Conservation (phyloP, 2,329 filamentous ascomycete genomes). For the Talaromyces sp. region DNA sequence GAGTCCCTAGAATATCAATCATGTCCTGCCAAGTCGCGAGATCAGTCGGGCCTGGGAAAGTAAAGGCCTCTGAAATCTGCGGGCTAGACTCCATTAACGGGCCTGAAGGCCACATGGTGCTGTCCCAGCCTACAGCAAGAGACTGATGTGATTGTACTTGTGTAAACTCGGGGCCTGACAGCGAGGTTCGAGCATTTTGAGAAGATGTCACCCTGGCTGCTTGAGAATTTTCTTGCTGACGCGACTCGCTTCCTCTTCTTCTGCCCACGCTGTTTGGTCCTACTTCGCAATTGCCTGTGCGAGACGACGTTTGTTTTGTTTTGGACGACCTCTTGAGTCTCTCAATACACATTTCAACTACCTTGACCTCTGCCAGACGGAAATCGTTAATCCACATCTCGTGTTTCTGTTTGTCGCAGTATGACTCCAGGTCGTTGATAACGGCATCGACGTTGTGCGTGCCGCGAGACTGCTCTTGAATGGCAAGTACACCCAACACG, state of each 20-base stretch:
- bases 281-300: no score
- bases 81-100: neutral
- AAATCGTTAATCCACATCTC: constrained; percentile 42
- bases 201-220: no score
- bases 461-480: constrained; percentile 15
- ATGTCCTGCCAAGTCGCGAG: constrained; percentile 1
- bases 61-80: neutral
- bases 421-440: constrained; percentile 37
- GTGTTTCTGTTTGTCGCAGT: constrained; percentile 39
- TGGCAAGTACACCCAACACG: constrained; percentile 34
- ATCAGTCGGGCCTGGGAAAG: constrained; percentile 2
- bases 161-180: neutral
- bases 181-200: neutral
- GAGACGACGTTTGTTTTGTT: no score
- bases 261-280: no score
- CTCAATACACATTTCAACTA: constrained; percentile 40
- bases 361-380: constrained; percentile 39
- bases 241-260: no score
- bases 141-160: neutral
- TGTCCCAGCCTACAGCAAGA: neutral
- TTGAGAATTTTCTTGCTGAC: no score
- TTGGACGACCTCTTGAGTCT: no score
- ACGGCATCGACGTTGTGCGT: constrained; percentile 32
- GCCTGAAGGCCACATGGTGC: neutral
- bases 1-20: neutral